Evolutionary conservation across 2,329 filamentous ascomycete species (phyloP), one percentile per base, ranked within the genome.

Genomic region (Colletotrichum chlorophyti): DNA sequence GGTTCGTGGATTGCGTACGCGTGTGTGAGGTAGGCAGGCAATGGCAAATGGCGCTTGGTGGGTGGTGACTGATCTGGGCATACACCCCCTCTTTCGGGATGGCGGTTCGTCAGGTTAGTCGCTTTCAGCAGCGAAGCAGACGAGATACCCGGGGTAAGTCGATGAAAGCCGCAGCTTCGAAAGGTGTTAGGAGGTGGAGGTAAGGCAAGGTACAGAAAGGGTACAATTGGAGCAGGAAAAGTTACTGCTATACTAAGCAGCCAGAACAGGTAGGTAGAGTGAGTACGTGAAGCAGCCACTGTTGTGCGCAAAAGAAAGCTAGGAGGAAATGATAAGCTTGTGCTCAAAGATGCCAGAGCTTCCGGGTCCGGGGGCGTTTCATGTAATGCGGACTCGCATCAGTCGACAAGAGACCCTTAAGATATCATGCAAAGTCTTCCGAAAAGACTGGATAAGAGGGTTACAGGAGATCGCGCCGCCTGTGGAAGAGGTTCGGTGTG

Each of bases 311-410:
- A 53, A 23, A 31, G 27, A 49, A 40, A 49, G 46, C 17, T 37
- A 34, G 27, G 29, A 43, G 51, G n/a, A n/a, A 50, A 41, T 26
- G 47, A 58, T 52, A 58, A 60, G 58, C 53, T 60, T 60, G 51
- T 50, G 57, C 50, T 58, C 45, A 58, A 60, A 52, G 58, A 53
- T 58, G 58, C 53, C 53, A 60, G 58, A 60, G 58, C 58, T 60
- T 60, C 58, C 53, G 58, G 53, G 53, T 60, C 58, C 53, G 58
- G 58, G 58, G 52, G 47, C 58, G 59, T 61, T 61, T 61, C 59
- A 61, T 55, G 55, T 54, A 60, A 54, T 60, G 59, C 55, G 59
- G 59, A 40, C 38, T 60, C 40, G 46, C 53, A 58, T 52, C 46
- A 60, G 23, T 32, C 40, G 47, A 60, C 48, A 53, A 27, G 47